Evolutionary conservation across 2,329 filamentous ascomycete species (phyloP).

Genomic region (Mollisiaceae sp.): DNA sequence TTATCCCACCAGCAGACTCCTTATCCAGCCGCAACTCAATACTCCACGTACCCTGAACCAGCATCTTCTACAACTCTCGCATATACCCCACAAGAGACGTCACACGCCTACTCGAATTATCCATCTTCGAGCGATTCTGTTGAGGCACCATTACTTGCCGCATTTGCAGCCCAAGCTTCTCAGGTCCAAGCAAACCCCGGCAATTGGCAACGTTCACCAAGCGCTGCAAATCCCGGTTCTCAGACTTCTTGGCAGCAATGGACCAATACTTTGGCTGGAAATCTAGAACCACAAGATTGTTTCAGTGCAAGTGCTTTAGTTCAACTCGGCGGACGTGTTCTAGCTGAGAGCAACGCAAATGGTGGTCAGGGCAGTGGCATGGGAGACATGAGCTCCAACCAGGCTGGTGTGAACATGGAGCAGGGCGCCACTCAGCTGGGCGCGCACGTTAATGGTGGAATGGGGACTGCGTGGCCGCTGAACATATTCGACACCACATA

Average conservation of each 20-base stretch:
- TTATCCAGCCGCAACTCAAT: slow-evolving; percentile 42
- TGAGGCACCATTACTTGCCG: slow-evolving; percentile 38
- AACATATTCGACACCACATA: slow-evolving; percentile 41
- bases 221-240: slow-evolving; percentile 30
- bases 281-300: slow-evolving; percentile 41
- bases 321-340: slow-evolving; percentile 38
- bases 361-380: slow-evolving; percentile 1
- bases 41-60: slow-evolving; percentile 37
- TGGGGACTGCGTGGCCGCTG: slow-evolving; percentile 33
- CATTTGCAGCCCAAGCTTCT: slow-evolving; percentile 35
- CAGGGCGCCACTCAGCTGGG: slow-evolving; percentile 5
- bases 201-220: slow-evolving; percentile 31
- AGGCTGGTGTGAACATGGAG: slow-evolving; percentile 14
- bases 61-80: slow-evolving; percentile 25
- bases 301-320: slow-evolving; percentile 42
- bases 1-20: slow-evolving; percentile 38
- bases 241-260: slow-evolving; percentile 42
- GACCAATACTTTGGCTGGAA: slow-evolving; percentile 38
- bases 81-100: slow-evolving; percentile 35
- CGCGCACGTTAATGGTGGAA: slow-evolving; percentile 12
- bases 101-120: slow-evolving; percentile 29
- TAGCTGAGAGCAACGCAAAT: slow-evolving; percentile 25
- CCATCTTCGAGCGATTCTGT: slow-evolving; percentile 25
- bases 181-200: slow-evolving; percentile 43
- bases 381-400: slow-evolving; percentile 12